Percentiles rank a stretch among this genome's conserved stretches.
phyloP scores from a whole-genome alignment of 2,329 filamentous ascomycete genomes.

The Pyricularia pennisetigena region DNA sequence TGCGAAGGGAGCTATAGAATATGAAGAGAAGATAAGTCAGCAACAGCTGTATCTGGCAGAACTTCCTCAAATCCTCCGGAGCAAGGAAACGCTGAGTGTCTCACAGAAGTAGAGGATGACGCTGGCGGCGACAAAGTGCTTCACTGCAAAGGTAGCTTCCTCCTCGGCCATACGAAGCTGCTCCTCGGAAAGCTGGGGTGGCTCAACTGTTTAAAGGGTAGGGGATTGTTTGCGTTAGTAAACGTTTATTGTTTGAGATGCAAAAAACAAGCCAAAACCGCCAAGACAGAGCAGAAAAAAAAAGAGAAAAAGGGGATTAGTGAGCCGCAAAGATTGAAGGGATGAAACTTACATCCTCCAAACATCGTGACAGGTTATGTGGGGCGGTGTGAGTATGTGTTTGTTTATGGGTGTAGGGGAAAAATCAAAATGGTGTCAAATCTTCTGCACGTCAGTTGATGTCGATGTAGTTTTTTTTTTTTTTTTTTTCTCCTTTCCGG shows the following conservation, averaged over 20 bases:
- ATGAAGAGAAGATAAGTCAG: background rate
- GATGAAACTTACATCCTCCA: slow-evolving; percentile 43
- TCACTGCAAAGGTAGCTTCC: slow-evolving; percentile 57
- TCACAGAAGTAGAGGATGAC: slow-evolving; percentile 69
- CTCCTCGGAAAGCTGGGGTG: slow-evolving; percentile 59
- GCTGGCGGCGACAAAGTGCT: slow-evolving; percentile 55
- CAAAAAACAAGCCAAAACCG: background rate
- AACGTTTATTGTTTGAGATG: background rate
- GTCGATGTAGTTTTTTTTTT: background rate
- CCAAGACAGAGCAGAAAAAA: background rate
- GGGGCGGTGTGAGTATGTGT: background rate
- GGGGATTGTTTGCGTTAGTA: background rate
- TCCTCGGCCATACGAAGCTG: slow-evolving; percentile 62
- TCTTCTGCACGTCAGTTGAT: background rate
- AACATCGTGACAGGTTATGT: slow-evolving; percentile 39
- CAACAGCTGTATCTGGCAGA: background rate
- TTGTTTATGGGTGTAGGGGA: slow-evolving; percentile 3
- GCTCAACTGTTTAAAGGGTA: slow-evolving; percentile 43
- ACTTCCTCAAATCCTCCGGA: background rate
- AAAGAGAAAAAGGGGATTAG: background rate
- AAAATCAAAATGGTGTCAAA: background rate
- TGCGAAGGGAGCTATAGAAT: slow-evolving; percentile 42
- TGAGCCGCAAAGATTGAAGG: background rate
- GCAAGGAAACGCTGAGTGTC: slow-evolving; percentile 18
- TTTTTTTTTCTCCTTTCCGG: background rate